Base-by-base conservation (phyloP, 179 eudicot genomes). In the Heliamphora pulchella region DNA sequence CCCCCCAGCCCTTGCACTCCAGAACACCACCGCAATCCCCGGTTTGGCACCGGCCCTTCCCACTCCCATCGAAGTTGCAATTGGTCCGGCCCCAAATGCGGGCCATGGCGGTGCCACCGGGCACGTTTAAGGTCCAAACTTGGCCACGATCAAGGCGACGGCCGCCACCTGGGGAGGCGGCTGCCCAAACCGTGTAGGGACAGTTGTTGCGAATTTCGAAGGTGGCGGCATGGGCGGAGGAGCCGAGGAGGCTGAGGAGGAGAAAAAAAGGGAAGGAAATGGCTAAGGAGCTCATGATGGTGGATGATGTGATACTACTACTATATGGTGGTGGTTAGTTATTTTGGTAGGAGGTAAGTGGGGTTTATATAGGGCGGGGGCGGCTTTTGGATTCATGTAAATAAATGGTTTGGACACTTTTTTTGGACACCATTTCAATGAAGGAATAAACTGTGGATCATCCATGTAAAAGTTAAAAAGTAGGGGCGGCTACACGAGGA, bases 71-170 rank as follows among this genome's bases (percentile, higher is more conserved):
- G 13, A 17, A 8, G 10, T 82, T 88, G 71, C 90, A 88, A 0
- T 81, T 83, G 0, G 90, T 88, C 14, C 90, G 71, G 31, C 83
- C 86, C 87, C 89, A 86, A 5, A 88, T 83, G 1, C 89, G 89
- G 55, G 67, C 86, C 20, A 79, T 63, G 2, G 80, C 57, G 0
- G 81, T 83, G 80, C 87, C 87, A 0, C 89, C 84, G 54, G 79
- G 78, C 17, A 75, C 90, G 0, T 74, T 65, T 61, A 84, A 14
- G 2, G 84, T 80, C 90, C 90, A 88, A 0, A 84, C 71, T 58
- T 67, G 82, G 5, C 87, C 87, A 0, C 18, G 22, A 77, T 79
- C 66, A 68, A 87, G 74, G 43, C 77, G 82, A 15, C 51, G 65
- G 66, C 89, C 87, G 0, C 89, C 87, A 0, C 88, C 84, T 0